These are phyloP conservation scores for Monosporozyma siamensis DNA, from an alignment of 805 yeast species.

Conservation along the genomic window DNA sequence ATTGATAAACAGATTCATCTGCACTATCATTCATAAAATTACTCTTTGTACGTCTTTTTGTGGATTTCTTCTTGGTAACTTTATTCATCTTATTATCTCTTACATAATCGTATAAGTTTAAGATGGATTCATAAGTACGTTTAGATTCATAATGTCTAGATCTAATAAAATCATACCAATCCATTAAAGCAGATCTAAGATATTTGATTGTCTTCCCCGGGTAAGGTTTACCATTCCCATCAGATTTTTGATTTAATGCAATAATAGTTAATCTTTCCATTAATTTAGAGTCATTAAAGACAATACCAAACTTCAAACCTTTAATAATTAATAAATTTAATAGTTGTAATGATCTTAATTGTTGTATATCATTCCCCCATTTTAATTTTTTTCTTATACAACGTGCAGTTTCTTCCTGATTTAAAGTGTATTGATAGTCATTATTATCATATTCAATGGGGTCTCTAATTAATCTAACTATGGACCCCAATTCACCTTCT, in stretches of 20 bases:
- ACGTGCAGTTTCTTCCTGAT: slow-evolving; percentile 73
- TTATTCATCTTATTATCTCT: slow-evolving; percentile 10
- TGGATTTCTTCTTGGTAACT: not conserved
- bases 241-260: slow-evolving; percentile 12
- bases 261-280: slow-evolving; percentile 46
- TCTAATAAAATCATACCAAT: slow-evolving; percentile 53
- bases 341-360: slow-evolving; percentile 54
- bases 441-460: slow-evolving; percentile 2
- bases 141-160: slow-evolving; percentile 30
- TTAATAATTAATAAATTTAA: slow-evolving; percentile 45
- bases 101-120: slow-evolving; percentile 14
- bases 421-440: slow-evolving; percentile 16
- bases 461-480: slow-evolving; percentile 32
- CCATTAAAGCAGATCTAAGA: slow-evolving; percentile 40
- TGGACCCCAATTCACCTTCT: slow-evolving; percentile 30
- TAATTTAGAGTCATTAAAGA: slow-evolving; percentile 63
- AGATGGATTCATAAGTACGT: not conserved
- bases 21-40: slow-evolving; percentile 47
- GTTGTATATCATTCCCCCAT: slow-evolving; percentile 63
- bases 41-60: slow-evolving; percentile 35
- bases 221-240: slow-evolving; percentile 16
- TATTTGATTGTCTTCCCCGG: slow-evolving; percentile 36
- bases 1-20: slow-evolving; percentile 33
- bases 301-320: slow-evolving; percentile 28
- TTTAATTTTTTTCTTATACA: slow-evolving; percentile 83